phyloP scores from a whole-genome alignment of 176 grass and related monocot genomes.

The Aegilops bicornis region DNA sequence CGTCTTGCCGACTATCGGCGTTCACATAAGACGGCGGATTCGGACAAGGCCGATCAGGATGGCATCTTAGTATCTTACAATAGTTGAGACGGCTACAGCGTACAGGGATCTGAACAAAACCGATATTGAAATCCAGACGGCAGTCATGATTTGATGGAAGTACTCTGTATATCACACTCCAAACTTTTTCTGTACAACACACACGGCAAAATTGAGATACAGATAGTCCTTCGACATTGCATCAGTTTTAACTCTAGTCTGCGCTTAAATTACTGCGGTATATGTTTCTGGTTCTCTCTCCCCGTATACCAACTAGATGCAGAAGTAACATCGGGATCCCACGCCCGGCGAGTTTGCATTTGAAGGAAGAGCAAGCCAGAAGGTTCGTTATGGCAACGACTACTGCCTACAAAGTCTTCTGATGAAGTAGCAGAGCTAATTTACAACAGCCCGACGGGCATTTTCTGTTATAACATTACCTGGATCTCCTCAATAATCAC shows the following conservation, averaged over 20 bases:
- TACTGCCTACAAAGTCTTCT: slow-evolving; percentile 31
- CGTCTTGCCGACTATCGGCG: not conserved
- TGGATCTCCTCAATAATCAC: not conserved
- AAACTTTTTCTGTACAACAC: not conserved
- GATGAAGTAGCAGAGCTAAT: slow-evolving; percentile 24
- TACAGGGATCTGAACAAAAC: too few relatives aligned
- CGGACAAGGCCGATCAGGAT: not conserved
- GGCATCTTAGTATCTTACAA: too few relatives aligned
- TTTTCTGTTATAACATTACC: slow-evolving; percentile 21
- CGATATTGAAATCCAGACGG: too few relatives aligned
- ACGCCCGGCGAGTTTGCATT: not conserved
- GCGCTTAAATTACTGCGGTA: not conserved
- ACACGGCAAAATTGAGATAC: not conserved
- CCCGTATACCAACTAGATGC: not conserved
- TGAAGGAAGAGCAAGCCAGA: slow-evolving; percentile 9
- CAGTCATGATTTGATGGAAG: too few relatives aligned
- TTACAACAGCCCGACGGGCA: slow-evolving; percentile 15
- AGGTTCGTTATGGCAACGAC: not conserved
- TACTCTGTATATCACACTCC: not conserved
- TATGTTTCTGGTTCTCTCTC: not conserved
- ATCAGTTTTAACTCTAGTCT: not conserved
- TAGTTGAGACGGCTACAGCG: too few relatives aligned
- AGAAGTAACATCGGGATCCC: not conserved
- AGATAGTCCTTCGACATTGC: not conserved
- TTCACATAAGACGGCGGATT: not conserved